phyloP scores from a whole-genome alignment of 441 rosid species.

The Macaranga tanarius region DNA sequence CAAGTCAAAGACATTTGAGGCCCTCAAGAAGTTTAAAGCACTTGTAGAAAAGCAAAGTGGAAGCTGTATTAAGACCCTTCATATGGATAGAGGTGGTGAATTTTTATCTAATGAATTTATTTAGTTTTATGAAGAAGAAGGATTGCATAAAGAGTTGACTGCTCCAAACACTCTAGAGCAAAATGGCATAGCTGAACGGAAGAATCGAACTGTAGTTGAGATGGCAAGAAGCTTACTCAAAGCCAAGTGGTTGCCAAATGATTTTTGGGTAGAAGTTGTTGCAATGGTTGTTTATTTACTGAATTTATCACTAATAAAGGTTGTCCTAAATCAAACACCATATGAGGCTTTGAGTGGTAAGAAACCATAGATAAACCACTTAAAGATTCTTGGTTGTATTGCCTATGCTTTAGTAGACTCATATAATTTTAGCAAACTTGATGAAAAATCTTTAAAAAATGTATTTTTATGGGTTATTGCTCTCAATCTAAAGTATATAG shows the following conservation, averaged over 20 bases:
- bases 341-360: background rate
- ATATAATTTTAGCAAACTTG: background rate
- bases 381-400: background rate
- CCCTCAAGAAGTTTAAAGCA: background rate
- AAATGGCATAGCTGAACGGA: too few relatives aligned
- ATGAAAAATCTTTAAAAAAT: background rate
- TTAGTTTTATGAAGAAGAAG: background rate
- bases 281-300: background rate
- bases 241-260: background rate
- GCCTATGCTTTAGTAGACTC: background rate
- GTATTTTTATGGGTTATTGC: background rate
- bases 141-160: background rate
- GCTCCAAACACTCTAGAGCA: too few relatives aligned
- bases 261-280: background rate
- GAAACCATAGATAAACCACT: background rate
- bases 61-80: background rate
- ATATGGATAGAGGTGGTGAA: too few relatives aligned
- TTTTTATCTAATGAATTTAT: background rate
- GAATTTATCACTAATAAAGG: background rate
- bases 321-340: too few relatives aligned
- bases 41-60: background rate
- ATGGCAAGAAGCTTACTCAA: background rate
- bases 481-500: background rate
- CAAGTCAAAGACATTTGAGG: background rate
- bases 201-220: too few relatives aligned